Percentiles rank a stretch among this genome's conserved stretches.
phyloP scores from a whole-genome alignment of 495 filamentous ascomycete species.

The Trichoderma reesei region DNA sequence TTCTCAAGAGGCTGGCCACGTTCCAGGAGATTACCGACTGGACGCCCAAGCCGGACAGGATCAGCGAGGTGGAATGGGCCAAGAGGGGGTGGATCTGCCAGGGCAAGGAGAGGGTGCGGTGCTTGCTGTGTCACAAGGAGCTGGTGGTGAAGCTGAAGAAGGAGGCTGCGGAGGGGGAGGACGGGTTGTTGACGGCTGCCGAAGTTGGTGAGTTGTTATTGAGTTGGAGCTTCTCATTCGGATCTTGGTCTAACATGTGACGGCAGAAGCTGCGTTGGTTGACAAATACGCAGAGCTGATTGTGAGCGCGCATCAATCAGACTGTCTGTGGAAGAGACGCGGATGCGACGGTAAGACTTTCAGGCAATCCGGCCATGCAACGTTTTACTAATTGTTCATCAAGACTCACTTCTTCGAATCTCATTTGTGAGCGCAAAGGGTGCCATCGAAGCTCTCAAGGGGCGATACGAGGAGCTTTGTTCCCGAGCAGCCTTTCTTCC shows the following conservation, averaged over 20 bases:
- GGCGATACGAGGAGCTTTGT: conserved; percentile 50
- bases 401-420: conserved; percentile 36
- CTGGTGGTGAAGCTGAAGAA: conserved; percentile 67
- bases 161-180: conserved; percentile 55
- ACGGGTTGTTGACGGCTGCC: conserved; percentile 34
- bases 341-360: conserved; percentile 65
- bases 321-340: conserved; percentile 75
- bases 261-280: conserved; percentile 55
- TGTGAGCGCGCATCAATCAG: conserved; percentile 65
- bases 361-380: conserved; percentile 38
- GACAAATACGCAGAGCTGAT: conserved; percentile 64
- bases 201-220: conserved; percentile 28
- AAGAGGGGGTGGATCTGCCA: conserved; percentile 87
- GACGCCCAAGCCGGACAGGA: conserved; percentile 66
- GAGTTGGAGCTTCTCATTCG: background rate
- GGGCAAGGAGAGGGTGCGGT: conserved; percentile 70
- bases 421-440: conserved; percentile 46
- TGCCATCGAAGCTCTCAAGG: conserved; percentile 45
- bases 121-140: conserved; percentile 71
- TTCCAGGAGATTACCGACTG: conserved; percentile 86
- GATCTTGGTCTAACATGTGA: conserved; percentile 9
- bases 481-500: conserved; percentile 38
- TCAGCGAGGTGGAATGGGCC: conserved; percentile 92
- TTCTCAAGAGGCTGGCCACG: conserved; percentile 72
- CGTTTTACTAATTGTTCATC: conserved; percentile 29